phyloP scores from a whole-genome alignment of 176 grass and related monocot species.

The Bonia amplexicaulis region DNA sequence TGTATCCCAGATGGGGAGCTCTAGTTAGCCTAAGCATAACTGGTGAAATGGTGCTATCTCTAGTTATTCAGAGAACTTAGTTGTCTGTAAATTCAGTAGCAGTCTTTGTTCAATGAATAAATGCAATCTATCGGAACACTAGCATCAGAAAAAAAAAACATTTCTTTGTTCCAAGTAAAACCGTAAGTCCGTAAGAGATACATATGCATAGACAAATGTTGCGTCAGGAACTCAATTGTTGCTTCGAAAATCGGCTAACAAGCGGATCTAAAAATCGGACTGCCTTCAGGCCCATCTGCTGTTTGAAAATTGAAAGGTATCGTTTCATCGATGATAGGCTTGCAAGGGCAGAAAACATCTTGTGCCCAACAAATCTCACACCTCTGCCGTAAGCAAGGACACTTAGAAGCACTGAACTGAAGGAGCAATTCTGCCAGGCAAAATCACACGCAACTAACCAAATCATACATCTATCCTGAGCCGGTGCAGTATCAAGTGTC shows the following conservation, averaged over 20 bases:
- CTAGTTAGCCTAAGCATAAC: slow-evolving; percentile 43
- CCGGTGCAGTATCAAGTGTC: neutral
- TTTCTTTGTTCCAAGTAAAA: neutral
- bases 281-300: neutral
- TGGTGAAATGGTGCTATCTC: slow-evolving; percentile 76
- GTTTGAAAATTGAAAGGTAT: neutral
- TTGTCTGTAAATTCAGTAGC: neutral
- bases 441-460: neutral
- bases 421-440: neutral
- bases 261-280: neutral
- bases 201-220: neutral
- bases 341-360: neutral
- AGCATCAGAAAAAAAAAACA: neutral
- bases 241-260: neutral
- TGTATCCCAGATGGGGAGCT: slow-evolving; percentile 79
- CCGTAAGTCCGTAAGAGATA: neutral
- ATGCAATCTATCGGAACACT: neutral
- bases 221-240: neutral
- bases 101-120: neutral
- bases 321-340: neutral
- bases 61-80: neutral
- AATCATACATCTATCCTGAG: neutral
- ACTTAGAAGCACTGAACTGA: neutral
- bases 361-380: neutral
- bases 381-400: neutral